Percentiles rank a stretch among this genome's conserved stretches.
Evolutionary conservation across 2,329 filamentous ascomycete species (phyloP).

Genomic region (Ophiostoma sp.): DNA sequence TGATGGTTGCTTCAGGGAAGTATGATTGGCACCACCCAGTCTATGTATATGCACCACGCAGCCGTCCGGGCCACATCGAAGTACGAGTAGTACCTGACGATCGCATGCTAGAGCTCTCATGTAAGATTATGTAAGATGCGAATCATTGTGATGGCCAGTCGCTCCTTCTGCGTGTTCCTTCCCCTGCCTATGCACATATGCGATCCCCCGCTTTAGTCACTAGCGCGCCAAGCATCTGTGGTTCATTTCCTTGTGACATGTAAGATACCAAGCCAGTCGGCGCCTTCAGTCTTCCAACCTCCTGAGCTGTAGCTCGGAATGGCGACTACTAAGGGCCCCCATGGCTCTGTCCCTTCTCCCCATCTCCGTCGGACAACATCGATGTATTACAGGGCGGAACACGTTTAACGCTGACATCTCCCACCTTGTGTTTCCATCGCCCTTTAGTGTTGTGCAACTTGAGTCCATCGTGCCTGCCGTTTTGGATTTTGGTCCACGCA

Average conservation of each 20-base stretch:
- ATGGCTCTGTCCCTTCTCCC: slow-evolving; percentile 1
- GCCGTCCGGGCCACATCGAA: not conserved
- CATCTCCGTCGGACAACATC: not conserved
- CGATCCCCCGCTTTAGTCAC: not conserved
- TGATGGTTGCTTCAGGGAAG: too few relatives aligned
- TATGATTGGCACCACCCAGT: too few relatives aligned
- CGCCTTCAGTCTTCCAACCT: not conserved
- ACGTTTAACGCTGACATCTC: not conserved
- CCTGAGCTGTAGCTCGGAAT: not conserved
- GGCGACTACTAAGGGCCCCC: not conserved
- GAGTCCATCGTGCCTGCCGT: not conserved
- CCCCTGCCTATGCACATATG: not conserved
- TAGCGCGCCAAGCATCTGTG: not conserved
- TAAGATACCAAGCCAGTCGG: not conserved
- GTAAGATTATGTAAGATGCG: not conserved
- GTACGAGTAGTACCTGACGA: not conserved
- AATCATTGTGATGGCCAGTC: not conserved
- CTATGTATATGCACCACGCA: too few relatives aligned
- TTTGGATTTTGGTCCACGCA: not conserved
- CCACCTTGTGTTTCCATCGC: not conserved
- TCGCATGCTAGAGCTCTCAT: not conserved
- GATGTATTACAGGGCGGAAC: slow-evolving; percentile 3
- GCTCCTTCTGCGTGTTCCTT: not conserved
- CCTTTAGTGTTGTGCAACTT: not conserved
- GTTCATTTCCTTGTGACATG: slow-evolving; percentile 7